phyloP scores from a whole-genome alignment of 345 rosid species.

The Sonneratia alba region DNA sequence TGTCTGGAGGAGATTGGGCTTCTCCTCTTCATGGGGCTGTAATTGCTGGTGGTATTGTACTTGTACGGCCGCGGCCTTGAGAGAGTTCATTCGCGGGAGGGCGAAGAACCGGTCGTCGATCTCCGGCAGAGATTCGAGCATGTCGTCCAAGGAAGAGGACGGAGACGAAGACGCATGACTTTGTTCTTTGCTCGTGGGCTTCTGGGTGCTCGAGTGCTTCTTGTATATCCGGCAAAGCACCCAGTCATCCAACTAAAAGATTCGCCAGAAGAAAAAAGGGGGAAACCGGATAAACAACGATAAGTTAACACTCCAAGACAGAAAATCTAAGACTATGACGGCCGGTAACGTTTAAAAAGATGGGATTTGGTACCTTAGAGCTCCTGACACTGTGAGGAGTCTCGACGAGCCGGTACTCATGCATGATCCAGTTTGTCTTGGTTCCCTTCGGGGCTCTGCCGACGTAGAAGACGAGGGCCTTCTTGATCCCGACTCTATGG shows the following conservation, averaged over 20 bases:
- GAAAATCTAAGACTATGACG: too few relatives aligned
- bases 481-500: slow-evolving; percentile 81
- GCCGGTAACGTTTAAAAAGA: too few relatives aligned
- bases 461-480: slow-evolving; percentile 82
- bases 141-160: slow-evolving; percentile 72
- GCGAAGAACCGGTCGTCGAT: slow-evolving; percentile 38
- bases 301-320: neutral
- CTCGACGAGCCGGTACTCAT: slow-evolving; percentile 81
- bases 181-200: slow-evolving; percentile 46
- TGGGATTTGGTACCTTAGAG: slow-evolving; percentile 35
- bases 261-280: too few relatives aligned
- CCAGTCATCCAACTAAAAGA: slow-evolving; percentile 85
- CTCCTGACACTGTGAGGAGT: slow-evolving; percentile 48
- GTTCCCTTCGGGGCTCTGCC: slow-evolving; percentile 93
- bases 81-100: slow-evolving; percentile 41
- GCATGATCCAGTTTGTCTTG: slow-evolving; percentile 99
- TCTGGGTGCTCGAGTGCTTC: slow-evolving; percentile 61
- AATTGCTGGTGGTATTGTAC: slow-evolving; percentile 8
- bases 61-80: too few relatives aligned
- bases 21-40: slow-evolving; percentile 34
- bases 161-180: slow-evolving; percentile 59
- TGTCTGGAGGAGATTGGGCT: slow-evolving; percentile 20
- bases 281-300: too few relatives aligned
- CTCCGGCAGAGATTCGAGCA: slow-evolving; percentile 59
- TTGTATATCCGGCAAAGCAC: slow-evolving; percentile 86